phyloP scores from a whole-genome alignment of 331 rosid genomes.

The Saraca asoca region DNA sequence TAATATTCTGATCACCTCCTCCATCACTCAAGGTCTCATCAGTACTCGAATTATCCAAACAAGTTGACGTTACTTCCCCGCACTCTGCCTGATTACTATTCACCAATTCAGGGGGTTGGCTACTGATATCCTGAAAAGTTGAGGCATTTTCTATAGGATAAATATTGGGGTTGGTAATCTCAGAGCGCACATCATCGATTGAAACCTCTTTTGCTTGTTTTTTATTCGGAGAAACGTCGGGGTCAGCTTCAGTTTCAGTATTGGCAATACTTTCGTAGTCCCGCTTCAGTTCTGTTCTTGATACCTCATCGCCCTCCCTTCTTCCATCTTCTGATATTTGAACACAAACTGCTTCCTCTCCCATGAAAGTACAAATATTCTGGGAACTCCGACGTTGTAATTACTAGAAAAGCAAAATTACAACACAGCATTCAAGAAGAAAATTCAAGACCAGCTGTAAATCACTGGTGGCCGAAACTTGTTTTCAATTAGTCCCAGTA shows the following conservation, averaged over 20 bases:
- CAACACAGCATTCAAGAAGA: slow-evolving; percentile 58
- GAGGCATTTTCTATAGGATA: slow-evolving; percentile 61
- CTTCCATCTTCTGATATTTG: slow-evolving; percentile 46
- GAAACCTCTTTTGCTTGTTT: slow-evolving; percentile 80
- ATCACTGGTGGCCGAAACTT: not conserved
- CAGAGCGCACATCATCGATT: slow-evolving; percentile 80
- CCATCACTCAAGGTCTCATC: slow-evolving; percentile 62
- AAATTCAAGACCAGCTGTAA: slow-evolving; percentile 9
- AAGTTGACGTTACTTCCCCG: slow-evolving; percentile 73
- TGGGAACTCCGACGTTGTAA: slow-evolving; percentile 26
- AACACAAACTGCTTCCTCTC: slow-evolving; percentile 59
- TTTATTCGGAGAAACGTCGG: slow-evolving; percentile 52
- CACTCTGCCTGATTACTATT: slow-evolving; percentile 58
- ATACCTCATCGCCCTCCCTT: slow-evolving; percentile 44
- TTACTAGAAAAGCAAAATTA: slow-evolving; percentile 31
- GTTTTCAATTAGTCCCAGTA: slow-evolving; percentile 15
- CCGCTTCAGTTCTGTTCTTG: slow-evolving; percentile 66
- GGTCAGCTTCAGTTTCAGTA: slow-evolving; percentile 42
- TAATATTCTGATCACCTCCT: slow-evolving; percentile 41
- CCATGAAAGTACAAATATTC: slow-evolving; percentile 61
- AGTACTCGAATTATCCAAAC: slow-evolving; percentile 66
- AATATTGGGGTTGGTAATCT: slow-evolving; percentile 71
- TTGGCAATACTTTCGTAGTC: slow-evolving; percentile 56
- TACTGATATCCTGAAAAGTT: slow-evolving; percentile 71
- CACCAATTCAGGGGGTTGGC: slow-evolving; percentile 59